Percentiles rank a stretch among this genome's conserved stretches.
Conservation (phyloP, 2,329 filamentous ascomycete genomes). For the Sordariomycetes sp. region DNA sequence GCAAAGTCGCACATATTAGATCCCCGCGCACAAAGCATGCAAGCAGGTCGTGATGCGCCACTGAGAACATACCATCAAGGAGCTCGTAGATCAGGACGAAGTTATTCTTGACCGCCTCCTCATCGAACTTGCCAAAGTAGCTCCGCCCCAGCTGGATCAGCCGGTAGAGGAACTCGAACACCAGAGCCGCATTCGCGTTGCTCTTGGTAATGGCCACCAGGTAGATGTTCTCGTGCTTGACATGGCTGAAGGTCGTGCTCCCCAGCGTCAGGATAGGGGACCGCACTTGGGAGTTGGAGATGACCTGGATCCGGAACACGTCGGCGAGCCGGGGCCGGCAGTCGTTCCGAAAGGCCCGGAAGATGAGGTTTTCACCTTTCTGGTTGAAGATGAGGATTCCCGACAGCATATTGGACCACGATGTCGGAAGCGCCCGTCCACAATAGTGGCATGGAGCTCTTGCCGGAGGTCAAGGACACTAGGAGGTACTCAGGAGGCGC, state of each 20-base stretch:
- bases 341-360: constrained; percentile 96
- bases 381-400: constrained; percentile 98
- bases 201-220: constrained; percentile 95
- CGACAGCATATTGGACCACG: constrained; percentile 62
- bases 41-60: not conserved
- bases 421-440: not conserved
- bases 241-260: constrained; percentile 97
- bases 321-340: constrained; percentile 94
- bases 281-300: constrained; percentile 93
- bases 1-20: not conserved
- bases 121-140: constrained; percentile 98
- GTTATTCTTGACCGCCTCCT: constrained; percentile 99
- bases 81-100: constrained; percentile 98
- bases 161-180: constrained; percentile 96
- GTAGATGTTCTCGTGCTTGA: constrained; percentile 99
- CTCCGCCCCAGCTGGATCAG: constrained; percentile 81
- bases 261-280: constrained; percentile 95
- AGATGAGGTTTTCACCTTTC: constrained; percentile 99
- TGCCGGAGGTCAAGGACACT: not conserved
- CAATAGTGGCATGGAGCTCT: not conserved
- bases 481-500: not conserved
- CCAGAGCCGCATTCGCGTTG: constrained; percentile 94
- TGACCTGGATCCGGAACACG: constrained; percentile 98
- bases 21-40: not conserved
- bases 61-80: constrained; percentile 59